phyloP scores from a whole-genome alignment of 208 protist species.

The Acanthamoeba royreba region DNA sequence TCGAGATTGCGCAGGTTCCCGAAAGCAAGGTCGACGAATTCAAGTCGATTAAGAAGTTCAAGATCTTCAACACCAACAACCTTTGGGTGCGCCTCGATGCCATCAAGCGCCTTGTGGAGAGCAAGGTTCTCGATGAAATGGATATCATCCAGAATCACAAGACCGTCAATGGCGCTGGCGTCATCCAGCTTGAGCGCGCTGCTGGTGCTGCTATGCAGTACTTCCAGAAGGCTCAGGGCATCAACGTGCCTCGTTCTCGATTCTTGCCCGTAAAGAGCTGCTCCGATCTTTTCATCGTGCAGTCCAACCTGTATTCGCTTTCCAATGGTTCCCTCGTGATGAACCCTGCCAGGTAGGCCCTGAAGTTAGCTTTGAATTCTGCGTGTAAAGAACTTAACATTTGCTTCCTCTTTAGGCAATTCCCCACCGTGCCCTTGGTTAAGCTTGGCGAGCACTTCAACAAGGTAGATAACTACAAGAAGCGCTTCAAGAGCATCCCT shows the following conservation, averaged over 20 bases:
- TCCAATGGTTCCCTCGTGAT: slow-evolving; percentile 71
- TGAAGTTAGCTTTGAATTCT: too few relatives aligned
- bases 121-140: slow-evolving; percentile 63
- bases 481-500: slow-evolving; percentile 58
- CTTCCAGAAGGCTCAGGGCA: slow-evolving; percentile 85
- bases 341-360: background rate
- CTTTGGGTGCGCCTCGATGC: slow-evolving; percentile 94
- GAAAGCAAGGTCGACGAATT: slow-evolving; percentile 86
- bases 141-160: slow-evolving; percentile 87
- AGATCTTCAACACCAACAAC: slow-evolving; percentile 99
- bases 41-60: slow-evolving; percentile 94
- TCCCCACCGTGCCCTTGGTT: slow-evolving; percentile 69
- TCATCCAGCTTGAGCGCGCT: slow-evolving; percentile 86
- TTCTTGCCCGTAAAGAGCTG: slow-evolving; percentile 98
- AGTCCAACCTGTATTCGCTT: slow-evolving; percentile 91
- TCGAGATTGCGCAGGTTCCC: slow-evolving; percentile 88
- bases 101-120: slow-evolving; percentile 76
- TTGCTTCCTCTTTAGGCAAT: too few relatives aligned
- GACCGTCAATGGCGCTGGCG: slow-evolving; percentile 52
- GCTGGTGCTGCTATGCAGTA: slow-evolving; percentile 93
- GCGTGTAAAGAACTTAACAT: too few relatives aligned
- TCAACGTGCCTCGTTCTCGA: slow-evolving; percentile 92
- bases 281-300: slow-evolving; percentile 94
- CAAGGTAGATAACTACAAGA: slow-evolving; percentile 62
- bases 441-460: slow-evolving; percentile 79